Percentiles rank a stretch among this genome's conserved stretches.
These are phyloP conservation scores for Boletus sp. DNA, from an alignment of 1,284 basidiomycete species.

Conservation along the genomic window DNA sequence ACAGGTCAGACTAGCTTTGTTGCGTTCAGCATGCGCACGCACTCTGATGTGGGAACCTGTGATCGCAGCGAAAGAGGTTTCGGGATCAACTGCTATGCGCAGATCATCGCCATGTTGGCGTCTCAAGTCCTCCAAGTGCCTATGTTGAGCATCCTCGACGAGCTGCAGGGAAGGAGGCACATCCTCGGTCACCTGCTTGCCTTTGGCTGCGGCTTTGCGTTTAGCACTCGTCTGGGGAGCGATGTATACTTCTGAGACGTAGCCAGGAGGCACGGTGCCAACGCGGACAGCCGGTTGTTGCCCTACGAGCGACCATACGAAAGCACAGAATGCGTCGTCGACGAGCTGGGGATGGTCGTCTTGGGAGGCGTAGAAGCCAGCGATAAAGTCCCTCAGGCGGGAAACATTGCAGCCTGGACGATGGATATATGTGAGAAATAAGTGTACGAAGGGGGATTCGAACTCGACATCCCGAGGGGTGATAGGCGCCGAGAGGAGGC, in stretches of 20 bases:
- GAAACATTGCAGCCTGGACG: slow-evolving; percentile 63
- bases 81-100: slow-evolving; percentile 70
- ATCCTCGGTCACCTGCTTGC: slow-evolving; percentile 43
- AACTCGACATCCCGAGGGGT: slow-evolving; percentile 35
- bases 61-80: slow-evolving; percentile 71
- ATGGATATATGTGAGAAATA: slow-evolving; percentile 22
- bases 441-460: slow-evolving; percentile 39
- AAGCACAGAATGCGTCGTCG: slow-evolving; percentile 74
- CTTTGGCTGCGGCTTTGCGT: slow-evolving; percentile 56
- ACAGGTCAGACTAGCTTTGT: slow-evolving; percentile 6
- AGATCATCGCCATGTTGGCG: slow-evolving; percentile 56
- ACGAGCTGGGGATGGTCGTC: slow-evolving; percentile 48
- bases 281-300: slow-evolving; percentile 69
- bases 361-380: slow-evolving; percentile 54
- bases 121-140: slow-evolving; percentile 51
- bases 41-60: slow-evolving; percentile 82
- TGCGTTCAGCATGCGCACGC: slow-evolving; percentile 23
- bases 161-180: slow-evolving; percentile 45
- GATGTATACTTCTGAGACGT: slow-evolving; percentile 64
- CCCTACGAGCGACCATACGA: slow-evolving; percentile 75
- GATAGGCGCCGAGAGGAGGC: slow-evolving; percentile 2
- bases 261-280: slow-evolving; percentile 57
- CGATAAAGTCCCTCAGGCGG: slow-evolving; percentile 64
- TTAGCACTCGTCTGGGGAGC: slow-evolving; percentile 66
- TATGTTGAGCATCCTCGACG: slow-evolving; percentile 50